Evolutionary conservation across 371 early-diverging fungal genomes (phyloP).

Genomic region (Mortierella polycephala): DNA sequence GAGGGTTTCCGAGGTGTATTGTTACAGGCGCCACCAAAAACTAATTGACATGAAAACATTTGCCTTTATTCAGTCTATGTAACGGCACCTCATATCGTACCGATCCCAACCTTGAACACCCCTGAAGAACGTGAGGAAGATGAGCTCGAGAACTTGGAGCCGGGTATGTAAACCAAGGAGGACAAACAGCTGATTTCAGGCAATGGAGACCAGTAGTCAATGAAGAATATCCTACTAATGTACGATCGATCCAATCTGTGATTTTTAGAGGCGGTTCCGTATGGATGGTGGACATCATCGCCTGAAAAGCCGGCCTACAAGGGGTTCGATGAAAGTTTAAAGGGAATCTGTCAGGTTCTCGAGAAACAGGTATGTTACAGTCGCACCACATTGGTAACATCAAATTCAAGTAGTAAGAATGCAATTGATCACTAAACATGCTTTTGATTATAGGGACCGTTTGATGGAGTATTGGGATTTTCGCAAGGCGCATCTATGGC

Average conservation of each 20-base stretch:
- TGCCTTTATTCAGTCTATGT: conserved; percentile 61
- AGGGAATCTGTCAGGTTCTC: conserved; percentile 60
- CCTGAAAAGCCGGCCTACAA: conserved; percentile 57
- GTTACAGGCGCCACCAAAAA: neutral
- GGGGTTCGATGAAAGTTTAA: conserved; percentile 71
- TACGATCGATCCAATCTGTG: neutral
- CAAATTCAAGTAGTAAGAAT: neutral
- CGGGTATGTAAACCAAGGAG: conserved; percentile 50
- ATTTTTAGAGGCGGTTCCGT: conserved; percentile 60
- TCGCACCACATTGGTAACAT: neutral
- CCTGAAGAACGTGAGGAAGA: conserved; percentile 64
- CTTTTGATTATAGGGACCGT: conserved; percentile 62
- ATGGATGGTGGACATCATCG: conserved; percentile 72
- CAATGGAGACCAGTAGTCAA: no score
- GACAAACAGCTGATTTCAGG: neutral
- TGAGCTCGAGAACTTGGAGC: conserved; percentile 58
- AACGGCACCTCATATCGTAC: conserved; percentile 70
- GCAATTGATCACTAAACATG: neutral
- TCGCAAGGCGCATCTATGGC: conserved; percentile 82
- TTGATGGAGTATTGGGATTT: conserved; percentile 81
- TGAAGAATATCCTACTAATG: no score
- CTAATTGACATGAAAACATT: neutral
- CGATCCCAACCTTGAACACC: conserved; percentile 64
- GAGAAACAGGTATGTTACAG: conserved; percentile 57
- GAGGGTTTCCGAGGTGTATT: no score